Percentiles rank a stretch among this genome's conserved stretches.
Conservation (phyloP, 2,329 filamentous ascomycete genomes). For the Trichoderma aggressivum region DNA sequence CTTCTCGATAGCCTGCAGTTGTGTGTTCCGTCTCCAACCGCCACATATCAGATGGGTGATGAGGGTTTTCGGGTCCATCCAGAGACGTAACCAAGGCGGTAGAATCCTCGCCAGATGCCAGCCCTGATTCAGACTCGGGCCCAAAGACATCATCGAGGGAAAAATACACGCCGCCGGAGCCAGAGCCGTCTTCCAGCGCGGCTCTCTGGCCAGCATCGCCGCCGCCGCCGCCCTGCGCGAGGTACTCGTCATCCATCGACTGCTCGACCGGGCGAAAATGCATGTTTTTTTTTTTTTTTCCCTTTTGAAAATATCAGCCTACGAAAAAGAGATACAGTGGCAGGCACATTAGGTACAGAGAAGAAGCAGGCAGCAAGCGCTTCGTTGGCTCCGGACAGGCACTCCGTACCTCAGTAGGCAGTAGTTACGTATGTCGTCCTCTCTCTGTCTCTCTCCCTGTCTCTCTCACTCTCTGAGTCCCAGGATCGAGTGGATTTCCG, state of each 20-base stretch:
- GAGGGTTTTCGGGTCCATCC: background rate
- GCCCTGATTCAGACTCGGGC: constrained; percentile 24
- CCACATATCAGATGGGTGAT: constrained; percentile 62
- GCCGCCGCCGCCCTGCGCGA: constrained; percentile 23
- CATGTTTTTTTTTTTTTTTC: constrained; percentile 25
- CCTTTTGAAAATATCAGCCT: background rate
- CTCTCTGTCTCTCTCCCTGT: background rate
- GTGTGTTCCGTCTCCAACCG: constrained; percentile 72
- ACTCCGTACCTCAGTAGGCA: background rate
- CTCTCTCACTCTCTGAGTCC: background rate
- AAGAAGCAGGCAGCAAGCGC: background rate
- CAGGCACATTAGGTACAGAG: background rate
- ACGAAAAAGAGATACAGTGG: background rate
- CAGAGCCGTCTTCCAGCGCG: background rate
- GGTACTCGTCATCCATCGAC: constrained; percentile 29
- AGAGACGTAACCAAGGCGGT: background rate
- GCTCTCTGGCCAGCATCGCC: background rate
- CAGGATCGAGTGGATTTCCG: background rate
- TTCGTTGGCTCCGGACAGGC: background rate
- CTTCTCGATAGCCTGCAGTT: constrained; percentile 88
- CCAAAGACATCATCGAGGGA: constrained; percentile 39
- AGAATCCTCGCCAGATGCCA: background rate
- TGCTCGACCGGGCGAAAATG: constrained; percentile 35
- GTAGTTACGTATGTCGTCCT: background rate
- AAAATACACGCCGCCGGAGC: constrained; percentile 24